Base-by-base conservation (phyloP, 2,329 filamentous ascomycete species). In the Fusarium virguliforme region DNA sequence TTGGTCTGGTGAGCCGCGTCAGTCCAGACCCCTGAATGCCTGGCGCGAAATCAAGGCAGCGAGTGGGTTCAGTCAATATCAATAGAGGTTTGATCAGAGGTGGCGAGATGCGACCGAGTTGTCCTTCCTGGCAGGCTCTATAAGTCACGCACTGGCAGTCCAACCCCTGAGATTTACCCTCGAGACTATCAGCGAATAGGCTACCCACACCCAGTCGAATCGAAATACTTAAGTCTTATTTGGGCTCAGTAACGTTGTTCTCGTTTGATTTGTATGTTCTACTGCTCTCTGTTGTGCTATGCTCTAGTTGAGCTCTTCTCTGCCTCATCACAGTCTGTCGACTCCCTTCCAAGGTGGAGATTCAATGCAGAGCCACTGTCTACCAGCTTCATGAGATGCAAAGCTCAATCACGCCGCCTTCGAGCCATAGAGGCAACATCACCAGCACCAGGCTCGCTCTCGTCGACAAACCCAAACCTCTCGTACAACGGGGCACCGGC, bases 351-450 rank as follows among this genome's bases (percentile, higher is more conserved):
- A 28, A 4, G 9, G 26, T 28, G 4, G 15, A 46, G 9, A 4
- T 46, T 24, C 22, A 43, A 18, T 40, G 12, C 41, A 46, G 26
- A 2, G 22, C 24, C 13, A 13, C 34, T 15, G 12, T 35, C 34
- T 35, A 35, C 15, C 8, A 8, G 41, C 13, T 46, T 46, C 8
- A 6, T 8, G 8, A 30, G 8, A 30, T 30, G 8, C 28, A 4
- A 9, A 28, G 13, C 15, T 46, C 40, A 46, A 28, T 2, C 26
- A 48, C 43, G 43, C 26, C 30, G 26, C 26, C 43, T 48, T 37
- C 71, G 57, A 13, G 48, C 60, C 71, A 72, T 73, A 1, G 71
- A 71, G 10, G 62, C 65, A 40, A 71, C 43, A 3, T 69, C 70
- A 9, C 56, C 65, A 24, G 67, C 54, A 18, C 55, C 46, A 32